These are phyloP conservation scores for Mariannaea elegans DNA, from an alignment of 2,329 filamentous ascomycete species.

Conservation along the genomic window DNA sequence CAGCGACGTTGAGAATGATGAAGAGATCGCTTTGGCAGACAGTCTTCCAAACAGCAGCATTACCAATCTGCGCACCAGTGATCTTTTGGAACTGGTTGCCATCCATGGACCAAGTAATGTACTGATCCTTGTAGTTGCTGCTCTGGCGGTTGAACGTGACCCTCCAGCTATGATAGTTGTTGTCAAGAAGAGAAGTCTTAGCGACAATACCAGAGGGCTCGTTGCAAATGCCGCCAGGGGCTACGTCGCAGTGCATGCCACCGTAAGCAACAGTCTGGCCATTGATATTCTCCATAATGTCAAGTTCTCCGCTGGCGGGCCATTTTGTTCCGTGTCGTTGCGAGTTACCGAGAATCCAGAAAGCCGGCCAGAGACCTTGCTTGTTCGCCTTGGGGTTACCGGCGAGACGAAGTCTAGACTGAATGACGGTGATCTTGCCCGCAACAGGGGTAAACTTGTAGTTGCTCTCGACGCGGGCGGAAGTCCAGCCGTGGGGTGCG, in stretches of 20 bases:
- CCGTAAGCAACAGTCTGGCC: constrained; percentile 57
- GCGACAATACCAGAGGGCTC: constrained; percentile 56
- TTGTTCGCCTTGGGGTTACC: constrained; percentile 51
- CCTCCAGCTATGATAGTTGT: constrained; percentile 59
- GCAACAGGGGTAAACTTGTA: constrained; percentile 55
- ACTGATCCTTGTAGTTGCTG: constrained; percentile 56
- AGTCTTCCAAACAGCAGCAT: constrained; percentile 57
- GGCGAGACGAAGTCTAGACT: constrained; percentile 59
- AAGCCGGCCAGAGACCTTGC: constrained; percentile 67
- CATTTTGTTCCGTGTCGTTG: constrained; percentile 58
- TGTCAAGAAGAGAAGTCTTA: constrained; percentile 47
- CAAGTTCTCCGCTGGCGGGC: constrained; percentile 65
- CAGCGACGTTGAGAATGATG: constrained; percentile 64
- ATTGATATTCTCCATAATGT: constrained; percentile 66
- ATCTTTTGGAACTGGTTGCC: constrained; percentile 54
- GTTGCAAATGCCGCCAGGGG: constrained; percentile 58
- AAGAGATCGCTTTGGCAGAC: constrained; percentile 61
- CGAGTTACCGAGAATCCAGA: constrained; percentile 64
- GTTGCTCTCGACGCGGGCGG: constrained; percentile 62
- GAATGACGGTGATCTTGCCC: constrained; percentile 56
- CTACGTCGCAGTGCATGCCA: constrained; percentile 60
- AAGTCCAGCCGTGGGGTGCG: constrained; percentile 58
- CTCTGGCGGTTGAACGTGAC: constrained; percentile 60
- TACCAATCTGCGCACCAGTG: constrained; percentile 54
- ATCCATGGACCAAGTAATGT: constrained; percentile 61